Conservation (phyloP, 176 grass and related monocot species). For the Rhynchospora breviuscula region DNA sequence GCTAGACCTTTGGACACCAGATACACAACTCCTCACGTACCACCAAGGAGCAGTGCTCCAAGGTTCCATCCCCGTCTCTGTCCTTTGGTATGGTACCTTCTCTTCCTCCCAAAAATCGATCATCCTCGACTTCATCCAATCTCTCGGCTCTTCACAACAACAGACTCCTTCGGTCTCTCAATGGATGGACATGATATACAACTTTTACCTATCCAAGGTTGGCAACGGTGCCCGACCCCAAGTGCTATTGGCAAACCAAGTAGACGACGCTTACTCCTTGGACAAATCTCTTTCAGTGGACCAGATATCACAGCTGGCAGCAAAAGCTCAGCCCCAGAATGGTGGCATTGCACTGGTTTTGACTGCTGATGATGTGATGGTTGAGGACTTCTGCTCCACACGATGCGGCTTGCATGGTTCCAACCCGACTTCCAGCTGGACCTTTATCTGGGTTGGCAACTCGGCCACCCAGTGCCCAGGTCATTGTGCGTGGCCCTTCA, state of each 20-base stretch:
- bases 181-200: constrained; percentile 41
- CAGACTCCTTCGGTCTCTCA: constrained; percentile 35
- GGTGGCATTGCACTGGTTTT: constrained; percentile 46
- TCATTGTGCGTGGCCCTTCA: constrained; percentile 71
- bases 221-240: background rate
- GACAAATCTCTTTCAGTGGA: constrained; percentile 32
- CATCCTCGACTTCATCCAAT: constrained; percentile 49
- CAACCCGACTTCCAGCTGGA: background rate
- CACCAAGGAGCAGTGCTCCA: constrained; percentile 52
- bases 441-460: constrained; percentile 55
- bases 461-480: constrained; percentile 44
- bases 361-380: constrained; percentile 39
- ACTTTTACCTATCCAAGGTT: constrained; percentile 33
- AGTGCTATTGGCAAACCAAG: constrained; percentile 18
- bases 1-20: background rate
- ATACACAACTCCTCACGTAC: constrained; percentile 28
- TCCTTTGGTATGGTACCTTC: constrained; percentile 71
- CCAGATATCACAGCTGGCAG: constrained; percentile 31
- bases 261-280: constrained; percentile 39
- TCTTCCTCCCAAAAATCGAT: constrained; percentile 46
- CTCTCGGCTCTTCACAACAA: constrained; percentile 8
- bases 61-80: constrained; percentile 34
- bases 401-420: constrained; percentile 47
- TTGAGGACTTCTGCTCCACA: constrained; percentile 50
- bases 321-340: background rate